Base-by-base conservation (phyloP, 2,329 filamentous ascomycete genomes). In the Emergomyces orientalis region DNA sequence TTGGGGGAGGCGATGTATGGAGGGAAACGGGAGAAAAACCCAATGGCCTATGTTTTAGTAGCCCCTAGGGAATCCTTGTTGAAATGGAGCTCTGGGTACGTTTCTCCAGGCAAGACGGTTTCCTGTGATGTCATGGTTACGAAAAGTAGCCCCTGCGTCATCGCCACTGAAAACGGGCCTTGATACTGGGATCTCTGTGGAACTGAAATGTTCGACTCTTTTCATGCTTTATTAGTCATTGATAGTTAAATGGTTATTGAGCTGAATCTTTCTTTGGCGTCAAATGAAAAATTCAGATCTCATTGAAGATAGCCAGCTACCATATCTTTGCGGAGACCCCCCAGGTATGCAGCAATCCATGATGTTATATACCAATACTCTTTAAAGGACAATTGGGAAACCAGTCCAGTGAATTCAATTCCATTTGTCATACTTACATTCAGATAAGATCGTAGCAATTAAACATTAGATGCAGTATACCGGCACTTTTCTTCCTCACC, bases 81-180 rank as follows among this genome's bases (percentile, higher is more conserved):
- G n/a, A n/a, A n/a, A n/a, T 54, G 17, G 13, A 54, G 27, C 30
- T 30, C 22, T 49, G 45, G 30, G 17, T 54, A 54, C 25, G 1
- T 37, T 14, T 57, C 5, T 25, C 32, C n/a, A 41, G n/a, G 7
- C 22, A 22, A 57, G 54, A 3, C 2, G 19, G 2, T 9, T 13
- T 34, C n/a, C 6, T 8, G 25, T 58, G 56, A 59, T 59, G 56
- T 59, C 56, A 59, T 59, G 56, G 37, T 59, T 59, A 47, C 56
- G 56, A 39, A 39, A 56, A 56, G 13, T 3, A 56, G 25, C 54
- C 19, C 52, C 19, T 3, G 13, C 51, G 43, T 45, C 51, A 9
- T 56, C 27, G 30, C 54, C 54, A 56, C 34, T 19, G 6, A 2
- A 6, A 56, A 39, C 9, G 8, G 34, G 11, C 8, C 34, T 37